Base-by-base conservation (phyloP, 2,329 filamentous ascomycete species). In the Fusarium camptoceras region DNA sequence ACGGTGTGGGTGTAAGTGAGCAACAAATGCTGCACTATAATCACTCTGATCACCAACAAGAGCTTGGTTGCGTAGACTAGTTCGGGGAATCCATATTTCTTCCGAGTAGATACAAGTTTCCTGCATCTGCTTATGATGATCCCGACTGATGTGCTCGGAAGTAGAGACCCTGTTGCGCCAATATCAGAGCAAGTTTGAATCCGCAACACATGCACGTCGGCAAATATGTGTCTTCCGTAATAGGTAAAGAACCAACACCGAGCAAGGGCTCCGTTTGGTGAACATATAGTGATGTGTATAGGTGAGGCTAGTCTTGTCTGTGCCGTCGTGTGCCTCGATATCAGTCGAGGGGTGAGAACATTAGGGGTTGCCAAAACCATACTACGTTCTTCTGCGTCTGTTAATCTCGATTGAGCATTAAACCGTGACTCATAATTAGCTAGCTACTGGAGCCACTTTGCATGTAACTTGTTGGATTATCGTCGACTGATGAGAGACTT, bases 381-480 rank as follows among this genome's bases (percentile, higher is more conserved):
- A 68, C 53, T 55, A 22, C 41, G 31, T 60, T 65, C 20, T 64
- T 57, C 48, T 62, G 27, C 54, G 37, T 64, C 61, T 47, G 41
- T 66, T 44, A 41, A 62, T 73, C 58, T 71, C 37, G 51, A 60
- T 72, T 44, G 16, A 61, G 58, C 49, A 44, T 67, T 50, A 28
- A 49, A 55, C 27, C 18, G 51, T 47, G 42, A 57, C 18, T 49
- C 31, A 42, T 31, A 30, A 22, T 50, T 43, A 41, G 48, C 44
- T 43, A 41, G 50, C 44, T 48, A 22, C 55, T 64, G 57, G 62
- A 61, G 43, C 70, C 68, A 75, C 62, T 66, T 72, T 64, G 64
- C 72, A 74, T 70, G 63, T 14, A 68, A 64, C 66, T 54, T 72
- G 73, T 75, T 74, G 70, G 73, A 34, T 59, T 55, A 63, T 63